Percentiles rank a stretch among this genome's conserved stretches.
Conservation (phyloP, 2,329 filamentous ascomycete genomes). For the Microcyclospora tardicrescens region DNA sequence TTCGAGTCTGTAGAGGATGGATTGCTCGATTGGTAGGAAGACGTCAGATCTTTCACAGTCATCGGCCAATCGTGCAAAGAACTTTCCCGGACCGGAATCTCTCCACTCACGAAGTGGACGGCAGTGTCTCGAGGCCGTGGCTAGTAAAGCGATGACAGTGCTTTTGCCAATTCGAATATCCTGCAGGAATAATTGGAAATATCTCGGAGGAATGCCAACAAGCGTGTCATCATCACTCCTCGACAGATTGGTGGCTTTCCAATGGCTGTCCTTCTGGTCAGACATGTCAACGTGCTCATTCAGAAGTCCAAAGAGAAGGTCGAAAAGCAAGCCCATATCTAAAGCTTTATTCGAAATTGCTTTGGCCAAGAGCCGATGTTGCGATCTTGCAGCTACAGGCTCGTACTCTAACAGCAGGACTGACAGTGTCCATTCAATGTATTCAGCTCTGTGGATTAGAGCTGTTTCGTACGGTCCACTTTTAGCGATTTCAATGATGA, state of each 20-base stretch:
- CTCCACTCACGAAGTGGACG: neutral
- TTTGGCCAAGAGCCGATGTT: slow-evolving; percentile 1
- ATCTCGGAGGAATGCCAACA: neutral
- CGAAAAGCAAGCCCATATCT: neutral
- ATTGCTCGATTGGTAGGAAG: neutral
- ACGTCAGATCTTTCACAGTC: neutral
- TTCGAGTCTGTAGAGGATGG: slow-evolving; percentile 1
- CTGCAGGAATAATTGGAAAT: neutral
- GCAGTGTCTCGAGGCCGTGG: neutral
- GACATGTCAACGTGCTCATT: slow-evolving; percentile 1
- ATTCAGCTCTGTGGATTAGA: slow-evolving; percentile 3
- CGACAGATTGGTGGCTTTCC: neutral
- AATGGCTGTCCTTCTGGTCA: neutral
- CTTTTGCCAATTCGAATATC: neutral
- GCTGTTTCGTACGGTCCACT: slow-evolving; percentile 6
- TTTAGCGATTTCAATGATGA: slow-evolving; percentile 5
- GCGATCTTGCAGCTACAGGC: neutral
- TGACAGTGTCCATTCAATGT: slow-evolving; percentile 7
- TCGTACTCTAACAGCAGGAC: slow-evolving; percentile 3
- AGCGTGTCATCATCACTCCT: slow-evolving; percentile 1
- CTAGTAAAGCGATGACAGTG: neutral
- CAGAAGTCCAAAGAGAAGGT: slow-evolving; percentile 2
- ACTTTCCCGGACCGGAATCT: slow-evolving; percentile 1
- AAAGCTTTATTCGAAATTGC: neutral
- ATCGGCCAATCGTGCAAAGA: neutral